Conservation (phyloP, 1,139 yeast genomes). For the Pichia terricola region DNA sequence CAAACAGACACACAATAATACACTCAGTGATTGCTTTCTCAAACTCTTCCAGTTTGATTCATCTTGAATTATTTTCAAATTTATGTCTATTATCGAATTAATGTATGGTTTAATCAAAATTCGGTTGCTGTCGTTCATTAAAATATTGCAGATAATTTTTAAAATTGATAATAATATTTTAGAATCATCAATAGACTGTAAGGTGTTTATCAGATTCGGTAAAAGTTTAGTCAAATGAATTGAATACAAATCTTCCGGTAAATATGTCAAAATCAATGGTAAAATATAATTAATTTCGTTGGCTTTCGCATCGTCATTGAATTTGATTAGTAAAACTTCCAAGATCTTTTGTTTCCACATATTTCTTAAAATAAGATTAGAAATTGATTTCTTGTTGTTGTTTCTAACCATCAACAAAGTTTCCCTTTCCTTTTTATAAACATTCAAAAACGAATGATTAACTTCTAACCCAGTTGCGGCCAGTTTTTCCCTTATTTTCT, state of each 20-base stretch:
- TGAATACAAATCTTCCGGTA: constrained; percentile 10
- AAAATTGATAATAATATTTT: constrained; percentile 6
- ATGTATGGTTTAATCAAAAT: constrained; percentile 7
- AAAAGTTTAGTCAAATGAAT: constrained; percentile 5
- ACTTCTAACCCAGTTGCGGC: neutral
- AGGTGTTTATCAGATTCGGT: constrained; percentile 7
- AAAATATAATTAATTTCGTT: constrained; percentile 1
- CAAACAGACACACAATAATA: constrained; percentile 35
- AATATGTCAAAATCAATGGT: constrained; percentile 9
- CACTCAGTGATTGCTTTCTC: constrained; percentile 46
- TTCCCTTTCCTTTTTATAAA: constrained; percentile 6
- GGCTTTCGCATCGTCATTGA: neutral
- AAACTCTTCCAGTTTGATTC: constrained; percentile 30
- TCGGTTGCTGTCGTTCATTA: constrained; percentile 4
- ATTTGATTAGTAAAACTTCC: constrained; percentile 5
- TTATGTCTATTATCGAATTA: constrained; percentile 9
- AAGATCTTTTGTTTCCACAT: constrained; percentile 14
- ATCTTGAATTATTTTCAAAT: constrained; percentile 6
- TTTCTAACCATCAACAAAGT: constrained; percentile 8
- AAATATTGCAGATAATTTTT: constrained; percentile 8
- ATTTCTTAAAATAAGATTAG: constrained; percentile 13
- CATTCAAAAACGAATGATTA: constrained; percentile 1
- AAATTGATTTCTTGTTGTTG: constrained; percentile 18
- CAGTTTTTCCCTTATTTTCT: neutral
- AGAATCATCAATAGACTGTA: constrained; percentile 5